Base-by-base conservation (phyloP, 441 rosid genomes). In the Cnidoscolus chayamansa region DNA sequence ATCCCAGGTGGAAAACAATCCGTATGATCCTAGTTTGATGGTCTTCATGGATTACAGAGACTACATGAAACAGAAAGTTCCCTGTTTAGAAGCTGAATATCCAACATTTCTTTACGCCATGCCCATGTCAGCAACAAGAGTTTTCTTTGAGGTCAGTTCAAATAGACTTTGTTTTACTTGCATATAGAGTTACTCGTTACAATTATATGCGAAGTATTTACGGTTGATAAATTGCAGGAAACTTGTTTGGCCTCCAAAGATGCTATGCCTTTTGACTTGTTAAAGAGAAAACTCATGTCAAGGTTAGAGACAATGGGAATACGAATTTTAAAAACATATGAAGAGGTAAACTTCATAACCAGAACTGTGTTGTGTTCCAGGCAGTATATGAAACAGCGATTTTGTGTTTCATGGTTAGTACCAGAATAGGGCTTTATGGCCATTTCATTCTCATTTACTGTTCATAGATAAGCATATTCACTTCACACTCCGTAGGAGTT, bases 41-140 rank as follows among this genome's bases (percentile, higher is more conserved):
- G 98, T 94, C 75, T 94, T 94, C 85, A 94, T 92, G 99, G 99
- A 94, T 74, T 94, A 92, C 74, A 86, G 99, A 87, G 91, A 89
- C 79, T 85, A 84, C 73, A 82, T 75, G 57, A 86, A 82, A 65
- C 83, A 82, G 70, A 79, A 88, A 73, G 82, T 78, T 78, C 78
- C 82, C 54, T 78, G 78, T 78, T 78, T 82, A 54, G 96, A 92
- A 80, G 87, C 85, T 76, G 84, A 86, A 72, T 86, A 86, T 82
- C 98, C 99, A 53, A 90, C 97, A 45, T 92, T 92, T 87, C 90
- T 95, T 62, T 95, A 92, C 66, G 96, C 83, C 57, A 91, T 92
- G 97, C 93, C 99, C 30, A 76, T 90, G 89, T 86, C 98, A 64
- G 73, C 94, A 59, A 90, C 94, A 45, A 87, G 88, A 84, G 82